Conservation (phyloP, 345 rosid species). For the Eucalyptus cladocalyx region DNA sequence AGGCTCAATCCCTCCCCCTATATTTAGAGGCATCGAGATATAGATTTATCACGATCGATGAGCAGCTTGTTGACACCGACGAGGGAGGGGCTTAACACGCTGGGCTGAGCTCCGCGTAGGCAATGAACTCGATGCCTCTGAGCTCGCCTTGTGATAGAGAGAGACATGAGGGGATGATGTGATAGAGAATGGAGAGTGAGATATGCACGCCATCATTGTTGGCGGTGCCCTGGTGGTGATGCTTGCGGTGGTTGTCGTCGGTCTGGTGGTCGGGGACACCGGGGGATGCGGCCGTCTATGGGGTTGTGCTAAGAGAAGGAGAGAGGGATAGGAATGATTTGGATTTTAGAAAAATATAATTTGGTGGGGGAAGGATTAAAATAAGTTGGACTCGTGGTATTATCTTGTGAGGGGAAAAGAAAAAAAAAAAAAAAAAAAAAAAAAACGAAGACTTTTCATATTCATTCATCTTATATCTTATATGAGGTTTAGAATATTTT, state of each 20-base stretch:
- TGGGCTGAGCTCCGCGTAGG: not conserved
- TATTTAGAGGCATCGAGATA: not conserved
- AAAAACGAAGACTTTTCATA: not conserved
- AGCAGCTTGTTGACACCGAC: not conserved
- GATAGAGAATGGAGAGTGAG: not conserved
- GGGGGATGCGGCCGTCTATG: not conserved
- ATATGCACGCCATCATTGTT: not conserved
- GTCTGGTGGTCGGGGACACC: not conserved
- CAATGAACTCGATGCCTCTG: not conserved
- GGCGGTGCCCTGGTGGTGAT: not conserved
- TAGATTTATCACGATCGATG: not conserved
- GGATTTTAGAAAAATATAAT: not conserved
- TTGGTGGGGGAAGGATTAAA: not conserved
- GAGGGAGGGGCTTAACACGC: not conserved
- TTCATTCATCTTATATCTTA: not conserved
- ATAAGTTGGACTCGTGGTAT: not conserved
- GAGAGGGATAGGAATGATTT: not conserved
- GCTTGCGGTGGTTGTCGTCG: not conserved
- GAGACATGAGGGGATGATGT: not conserved
- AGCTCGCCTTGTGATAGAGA: not conserved
- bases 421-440: not conserved
- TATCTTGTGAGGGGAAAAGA: not conserved
- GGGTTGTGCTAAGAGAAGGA: not conserved
- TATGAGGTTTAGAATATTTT: not conserved
- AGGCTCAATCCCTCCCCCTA: not conserved